phyloP scores from a whole-genome alignment of 148 eudicot species.

The Polygonum maritimum region DNA sequence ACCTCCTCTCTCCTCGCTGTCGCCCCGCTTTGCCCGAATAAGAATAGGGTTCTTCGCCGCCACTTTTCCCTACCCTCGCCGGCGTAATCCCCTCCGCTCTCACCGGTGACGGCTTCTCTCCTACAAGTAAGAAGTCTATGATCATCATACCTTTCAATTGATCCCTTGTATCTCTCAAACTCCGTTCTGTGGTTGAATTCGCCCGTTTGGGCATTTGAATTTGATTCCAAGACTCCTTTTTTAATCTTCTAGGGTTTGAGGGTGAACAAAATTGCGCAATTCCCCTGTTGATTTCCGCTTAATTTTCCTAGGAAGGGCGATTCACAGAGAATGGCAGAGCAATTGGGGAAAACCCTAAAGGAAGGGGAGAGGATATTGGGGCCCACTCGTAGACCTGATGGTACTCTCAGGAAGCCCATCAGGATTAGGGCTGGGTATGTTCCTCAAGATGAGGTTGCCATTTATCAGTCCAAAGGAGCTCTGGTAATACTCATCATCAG shows the following conservation, averaged over 20 bases:
- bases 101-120: neutral
- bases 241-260: neutral
- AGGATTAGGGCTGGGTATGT: constrained; percentile 76
- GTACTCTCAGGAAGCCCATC: constrained; percentile 70
- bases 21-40: neutral
- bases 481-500: constrained; percentile 28
- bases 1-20: neutral
- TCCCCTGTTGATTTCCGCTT: neutral
- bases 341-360: constrained; percentile 66
- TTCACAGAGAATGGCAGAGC: constrained; percentile 26
- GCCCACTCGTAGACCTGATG: constrained; percentile 92
- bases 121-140: neutral
- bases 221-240: neutral
- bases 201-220: neutral
- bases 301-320: constrained; percentile 9
- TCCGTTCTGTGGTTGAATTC: neutral
- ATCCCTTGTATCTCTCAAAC: neutral
- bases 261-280: neutral
- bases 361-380: constrained; percentile 86
- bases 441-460: constrained; percentile 96
- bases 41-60: constrained; percentile 5
- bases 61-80: neutral
- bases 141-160: neutral
- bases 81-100: neutral
- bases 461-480: constrained; percentile 83